Base-by-base conservation (phyloP, 805 yeast species). In the Starmera dryadoides region DNA sequence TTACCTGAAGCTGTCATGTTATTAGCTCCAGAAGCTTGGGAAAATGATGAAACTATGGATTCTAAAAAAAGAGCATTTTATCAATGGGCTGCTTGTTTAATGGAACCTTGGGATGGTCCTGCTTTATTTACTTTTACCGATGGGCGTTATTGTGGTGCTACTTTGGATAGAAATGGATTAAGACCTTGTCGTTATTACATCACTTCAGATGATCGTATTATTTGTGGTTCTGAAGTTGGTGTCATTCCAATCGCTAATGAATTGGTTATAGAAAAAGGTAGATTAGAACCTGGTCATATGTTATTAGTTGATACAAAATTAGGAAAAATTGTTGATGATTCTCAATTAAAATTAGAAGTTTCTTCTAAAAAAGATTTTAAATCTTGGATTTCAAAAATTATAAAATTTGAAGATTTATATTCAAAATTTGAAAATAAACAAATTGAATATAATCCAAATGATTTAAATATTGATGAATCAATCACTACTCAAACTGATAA, bases 61-160 rank as follows among this genome's bases (percentile, higher is more conserved):
- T 86, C 95, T 40, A 81, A 84, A 62, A 85, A 89, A 68, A 79
- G 75, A 53, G 97, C 98, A 1, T 91, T 94, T 64, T 91, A 91
- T 67, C 97, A 93, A 63, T 91, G 98, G 98, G 98, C 97, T 35
- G 96, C 98, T 11, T 88, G 97, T 66, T 68, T 91, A 48, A 93
- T 93, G 96, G 98, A 91, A 68, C 98, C 98, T 8, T 91, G 98
- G 98, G 98, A 91, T 66, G 98, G 98, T 48, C 98, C 98, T 16
- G 98, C 98, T 28, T 69, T 93, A 50, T 86, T 91, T 69, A 88
- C 95, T 23, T 93, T 91, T 63, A 91, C 97, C 29, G 98, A 91
- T 63, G 97, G 96, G 51, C 77, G 98, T 53, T 91, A 86, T 74
- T 87, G 96, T 67, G 98, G 98, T 71, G 98, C 98, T 36, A 89